These are phyloP conservation scores for Dryas integrifolia DNA, from an alignment of 331 rosid genomes.

Conservation along the genomic window DNA sequence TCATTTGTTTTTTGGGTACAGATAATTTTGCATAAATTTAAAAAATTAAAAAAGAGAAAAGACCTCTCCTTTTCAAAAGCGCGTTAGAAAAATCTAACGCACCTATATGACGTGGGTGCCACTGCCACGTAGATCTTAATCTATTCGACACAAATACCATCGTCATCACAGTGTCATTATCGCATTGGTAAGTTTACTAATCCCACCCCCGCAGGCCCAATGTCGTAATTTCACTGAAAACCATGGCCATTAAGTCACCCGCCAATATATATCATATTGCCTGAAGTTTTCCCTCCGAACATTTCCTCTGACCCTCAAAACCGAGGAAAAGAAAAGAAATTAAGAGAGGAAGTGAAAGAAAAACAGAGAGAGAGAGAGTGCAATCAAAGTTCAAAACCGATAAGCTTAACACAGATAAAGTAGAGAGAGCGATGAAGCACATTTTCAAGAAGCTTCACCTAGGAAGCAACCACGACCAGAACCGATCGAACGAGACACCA, in stretches of 20 bases:
- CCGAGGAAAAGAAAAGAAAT: neutral
- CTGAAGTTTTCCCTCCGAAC: conserved; percentile 54
- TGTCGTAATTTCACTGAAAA: conserved; percentile 30
- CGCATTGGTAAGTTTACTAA: conserved; percentile 21
- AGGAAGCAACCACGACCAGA: conserved; percentile 75
- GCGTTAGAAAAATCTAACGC: neutral
- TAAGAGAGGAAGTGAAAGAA: conserved; percentile 4
- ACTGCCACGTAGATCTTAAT: conserved; percentile 21
- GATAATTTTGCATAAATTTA: too few relatives aligned
- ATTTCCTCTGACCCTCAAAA: neutral
- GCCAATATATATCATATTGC: conserved; percentile 13
- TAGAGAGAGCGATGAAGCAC: conserved; percentile 62
- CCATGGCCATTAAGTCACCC: conserved; percentile 8
- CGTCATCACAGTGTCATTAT: conserved; percentile 7
- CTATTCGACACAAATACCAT: conserved; percentile 19
- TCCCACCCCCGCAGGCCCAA: conserved; percentile 1
- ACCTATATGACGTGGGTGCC: neutral
- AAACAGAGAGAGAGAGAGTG: neutral
- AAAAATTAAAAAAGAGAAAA: too few relatives aligned
- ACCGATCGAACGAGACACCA: conserved; percentile 60
- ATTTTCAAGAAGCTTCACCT: conserved; percentile 98
- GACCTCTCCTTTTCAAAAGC: neutral
- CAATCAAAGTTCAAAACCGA: conserved; percentile 6
- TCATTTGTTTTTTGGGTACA: too few relatives aligned
- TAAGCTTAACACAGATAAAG: conserved; percentile 20